A percentile compares a stretch with the other conserved stretches of the same genome.
Conservation (phyloP, 164 flowering plant species). For the Nymphaea colorata region DNA sequence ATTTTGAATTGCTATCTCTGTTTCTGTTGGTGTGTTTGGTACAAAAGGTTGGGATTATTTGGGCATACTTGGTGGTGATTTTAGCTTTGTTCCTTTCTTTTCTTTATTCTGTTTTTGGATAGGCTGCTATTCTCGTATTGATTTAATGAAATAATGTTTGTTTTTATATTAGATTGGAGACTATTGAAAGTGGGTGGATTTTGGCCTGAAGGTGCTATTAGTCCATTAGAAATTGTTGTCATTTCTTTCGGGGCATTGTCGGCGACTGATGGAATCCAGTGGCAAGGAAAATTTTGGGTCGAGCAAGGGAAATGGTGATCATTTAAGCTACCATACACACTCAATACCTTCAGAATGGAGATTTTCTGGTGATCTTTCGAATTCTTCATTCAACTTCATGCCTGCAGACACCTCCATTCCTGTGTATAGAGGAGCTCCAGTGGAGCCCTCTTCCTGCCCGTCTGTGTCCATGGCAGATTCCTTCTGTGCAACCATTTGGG, state of each 20-base stretch:
- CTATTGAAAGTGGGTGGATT: neutral
- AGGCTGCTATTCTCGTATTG: neutral
- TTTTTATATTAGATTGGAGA: neutral
- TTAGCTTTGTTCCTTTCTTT: too few relatives aligned
- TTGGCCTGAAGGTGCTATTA: neutral
- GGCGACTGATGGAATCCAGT: slow-evolving; percentile 31
- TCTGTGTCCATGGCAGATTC: slow-evolving; percentile 24
- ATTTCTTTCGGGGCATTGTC: neutral
- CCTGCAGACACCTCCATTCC: neutral
- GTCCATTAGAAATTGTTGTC: neutral
- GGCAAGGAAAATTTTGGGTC: slow-evolving; percentile 32
- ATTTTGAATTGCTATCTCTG: neutral
- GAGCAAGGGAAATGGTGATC: slow-evolving; percentile 32
- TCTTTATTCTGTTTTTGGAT: neutral
- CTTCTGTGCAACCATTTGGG: slow-evolving; percentile 29
- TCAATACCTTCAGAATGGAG: slow-evolving; percentile 49
- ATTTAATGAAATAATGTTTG: neutral
- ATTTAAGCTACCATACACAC: slow-evolving; percentile 22
- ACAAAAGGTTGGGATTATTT: neutral
- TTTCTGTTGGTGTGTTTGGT: neutral
- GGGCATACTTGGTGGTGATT: neutral
- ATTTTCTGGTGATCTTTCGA: slow-evolving; percentile 5
- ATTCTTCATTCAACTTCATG: neutral
- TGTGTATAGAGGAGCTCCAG: neutral
- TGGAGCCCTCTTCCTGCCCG: slow-evolving; percentile 8